Evolutionary conservation across 768 basidiomycete species (phyloP).

Genomic region (Boletus tomentosulus): DNA sequence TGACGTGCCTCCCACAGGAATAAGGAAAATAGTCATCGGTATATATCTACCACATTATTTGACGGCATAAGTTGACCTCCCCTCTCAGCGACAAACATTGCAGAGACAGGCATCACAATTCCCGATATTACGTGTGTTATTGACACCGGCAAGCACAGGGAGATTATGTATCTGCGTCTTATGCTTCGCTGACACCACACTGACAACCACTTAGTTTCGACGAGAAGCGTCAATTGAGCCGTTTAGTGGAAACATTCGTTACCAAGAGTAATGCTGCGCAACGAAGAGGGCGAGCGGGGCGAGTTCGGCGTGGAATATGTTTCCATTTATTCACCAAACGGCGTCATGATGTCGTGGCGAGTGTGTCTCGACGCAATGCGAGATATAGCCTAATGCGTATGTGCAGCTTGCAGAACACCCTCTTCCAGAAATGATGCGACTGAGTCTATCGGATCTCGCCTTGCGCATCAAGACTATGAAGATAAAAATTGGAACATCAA

Average conservation of each 20-base stretch:
- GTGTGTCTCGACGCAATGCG: conserved; percentile 3
- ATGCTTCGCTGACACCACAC: neutral
- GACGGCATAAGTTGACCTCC: neutral
- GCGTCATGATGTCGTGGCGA: conserved; percentile 75
- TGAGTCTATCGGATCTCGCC: conserved; percentile 89
- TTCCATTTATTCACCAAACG: conserved; percentile 94
- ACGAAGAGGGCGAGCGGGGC: conserved; percentile 85
- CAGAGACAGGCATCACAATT: conserved; percentile 97
- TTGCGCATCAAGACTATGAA: conserved; percentile 93
- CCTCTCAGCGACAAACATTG: conserved; percentile 76
- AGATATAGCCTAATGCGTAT: neutral
- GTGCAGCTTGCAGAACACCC: conserved; percentile 82
- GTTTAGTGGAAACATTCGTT: conserved; percentile 87
- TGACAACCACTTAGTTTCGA: conserved; percentile 60
- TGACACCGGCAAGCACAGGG: conserved; percentile 89
- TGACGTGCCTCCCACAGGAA: conserved; percentile 73
- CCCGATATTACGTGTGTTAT: conserved; percentile 97
- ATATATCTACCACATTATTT: conserved; percentile 15
- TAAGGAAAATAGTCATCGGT: conserved; percentile 95
- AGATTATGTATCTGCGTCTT: conserved; percentile 64
- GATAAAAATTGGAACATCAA: conserved; percentile 74
- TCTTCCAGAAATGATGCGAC: conserved; percentile 90
- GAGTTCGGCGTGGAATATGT: conserved; percentile 83
- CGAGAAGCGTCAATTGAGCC: conserved; percentile 93
- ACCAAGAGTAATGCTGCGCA: conserved; percentile 90